phyloP scores from a whole-genome alignment of 768 basidiomycete genomes.

The Serendipita vermifera region DNA sequence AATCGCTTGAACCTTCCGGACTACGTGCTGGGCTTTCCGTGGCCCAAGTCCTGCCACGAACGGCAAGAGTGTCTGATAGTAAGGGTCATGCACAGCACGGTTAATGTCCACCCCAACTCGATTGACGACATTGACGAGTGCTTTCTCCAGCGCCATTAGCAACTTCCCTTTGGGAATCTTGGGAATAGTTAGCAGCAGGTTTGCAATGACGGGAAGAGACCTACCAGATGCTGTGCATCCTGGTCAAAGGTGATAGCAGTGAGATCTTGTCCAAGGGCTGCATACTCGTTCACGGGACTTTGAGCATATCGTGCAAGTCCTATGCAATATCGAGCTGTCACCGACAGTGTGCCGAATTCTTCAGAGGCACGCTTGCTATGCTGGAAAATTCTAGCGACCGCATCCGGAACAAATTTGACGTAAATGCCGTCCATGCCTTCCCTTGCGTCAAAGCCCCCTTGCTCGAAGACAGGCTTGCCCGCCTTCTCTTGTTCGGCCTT shows the following conservation, averaged over 20 bases:
- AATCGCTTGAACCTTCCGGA: slow-evolving; percentile 64
- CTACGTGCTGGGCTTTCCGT: slow-evolving; percentile 74
- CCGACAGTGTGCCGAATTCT: slow-evolving; percentile 68
- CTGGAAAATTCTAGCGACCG: slow-evolving; percentile 88
- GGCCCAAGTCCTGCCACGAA: slow-evolving; percentile 91
- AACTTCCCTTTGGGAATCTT: slow-evolving; percentile 83
- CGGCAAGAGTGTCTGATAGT: slow-evolving; percentile 78
- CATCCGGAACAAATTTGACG: slow-evolving; percentile 58
- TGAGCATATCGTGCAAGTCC: slow-evolving; percentile 88
- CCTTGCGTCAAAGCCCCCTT: neutral
- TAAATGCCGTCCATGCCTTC: neutral
- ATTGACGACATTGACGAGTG: slow-evolving; percentile 81
- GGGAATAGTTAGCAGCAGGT: slow-evolving; percentile 9
- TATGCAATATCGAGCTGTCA: slow-evolving; percentile 80
- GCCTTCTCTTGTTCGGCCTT: slow-evolving; percentile 19
- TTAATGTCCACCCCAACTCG: slow-evolving; percentile 95
- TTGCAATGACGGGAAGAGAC: slow-evolving; percentile 17
- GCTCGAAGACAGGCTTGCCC: slow-evolving; percentile 14
- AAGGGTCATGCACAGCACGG: slow-evolving; percentile 72
- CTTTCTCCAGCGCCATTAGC: slow-evolving; percentile 65
- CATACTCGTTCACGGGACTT: slow-evolving; percentile 88
- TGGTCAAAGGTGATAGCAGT: slow-evolving; percentile 72
- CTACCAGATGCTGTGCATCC: slow-evolving; percentile 73
- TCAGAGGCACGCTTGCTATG: slow-evolving; percentile 72
- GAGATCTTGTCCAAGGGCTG: slow-evolving; percentile 76